These are phyloP conservation scores for Ogataea henricii DNA, from an alignment of 805 yeast genomes.

Conservation along the genomic window DNA sequence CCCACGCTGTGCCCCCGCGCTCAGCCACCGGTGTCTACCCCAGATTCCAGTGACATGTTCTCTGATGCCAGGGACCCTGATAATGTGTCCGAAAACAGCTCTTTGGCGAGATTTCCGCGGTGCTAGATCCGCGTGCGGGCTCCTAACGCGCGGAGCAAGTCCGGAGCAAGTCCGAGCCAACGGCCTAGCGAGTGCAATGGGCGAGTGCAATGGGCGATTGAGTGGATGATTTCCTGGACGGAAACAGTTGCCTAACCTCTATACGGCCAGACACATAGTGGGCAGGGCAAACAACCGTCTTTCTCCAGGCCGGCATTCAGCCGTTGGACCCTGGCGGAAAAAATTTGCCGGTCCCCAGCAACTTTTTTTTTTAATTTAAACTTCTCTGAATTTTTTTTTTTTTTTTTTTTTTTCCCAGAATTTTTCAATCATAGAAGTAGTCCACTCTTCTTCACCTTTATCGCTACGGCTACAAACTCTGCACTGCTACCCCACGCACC, in stretches of 20 bases:
- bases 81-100: slow-evolving; percentile 5
- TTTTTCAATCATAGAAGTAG: background rate
- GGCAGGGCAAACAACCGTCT: too few species aligned
- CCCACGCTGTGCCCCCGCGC: background rate
- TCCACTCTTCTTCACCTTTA: too few species aligned
- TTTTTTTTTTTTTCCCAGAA: background rate
- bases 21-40: slow-evolving; percentile 1
- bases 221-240: too few species aligned
- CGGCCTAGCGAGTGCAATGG: too few species aligned
- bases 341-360: background rate
- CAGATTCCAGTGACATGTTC: background rate
- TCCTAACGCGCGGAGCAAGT: background rate
- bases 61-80: background rate
- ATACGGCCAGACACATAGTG: too few species aligned
- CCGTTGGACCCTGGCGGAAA: too few species aligned
- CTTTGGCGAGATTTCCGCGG: slow-evolving; percentile 10
- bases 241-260: too few species aligned
- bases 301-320: too few species aligned
- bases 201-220: too few species aligned
- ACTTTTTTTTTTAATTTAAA: background rate
- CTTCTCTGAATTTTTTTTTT: too few species aligned
- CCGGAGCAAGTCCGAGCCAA: background rate
- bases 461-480: too few species aligned
- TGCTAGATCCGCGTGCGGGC: slow-evolving; percentile 3
- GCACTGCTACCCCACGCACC: background rate